Percentiles rank a stretch among this genome's conserved stretches.
phyloP scores from a whole-genome alignment of 495 filamentous ascomycete genomes.

The Xylaria nigripes region DNA sequence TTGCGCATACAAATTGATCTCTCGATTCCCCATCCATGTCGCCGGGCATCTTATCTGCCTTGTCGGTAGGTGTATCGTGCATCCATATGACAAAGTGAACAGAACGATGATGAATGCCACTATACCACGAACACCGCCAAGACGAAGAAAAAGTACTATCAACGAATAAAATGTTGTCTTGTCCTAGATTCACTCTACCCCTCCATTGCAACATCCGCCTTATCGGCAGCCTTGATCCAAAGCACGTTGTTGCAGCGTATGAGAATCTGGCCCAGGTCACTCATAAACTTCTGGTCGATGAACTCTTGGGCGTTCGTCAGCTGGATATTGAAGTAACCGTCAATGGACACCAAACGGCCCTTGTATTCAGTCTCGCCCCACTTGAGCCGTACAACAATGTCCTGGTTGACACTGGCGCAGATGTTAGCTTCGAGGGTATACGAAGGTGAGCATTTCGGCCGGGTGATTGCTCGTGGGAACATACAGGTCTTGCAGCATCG shows the following conservation, averaged over 20 bases:
- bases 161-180: too few relatives aligned
- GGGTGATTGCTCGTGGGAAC: constrained; percentile 22
- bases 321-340: constrained; percentile 99
- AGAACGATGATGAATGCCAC: background rate
- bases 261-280: constrained; percentile 77
- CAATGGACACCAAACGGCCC: constrained; percentile 76
- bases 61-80: background rate
- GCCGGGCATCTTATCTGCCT: background rate
- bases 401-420: constrained; percentile 67
- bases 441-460: background rate
- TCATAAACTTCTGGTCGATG: constrained; percentile 79
- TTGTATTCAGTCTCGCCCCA: constrained; percentile 98
- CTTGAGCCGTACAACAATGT: constrained; percentile 86
- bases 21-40: background rate
- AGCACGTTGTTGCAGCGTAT: constrained; percentile 98
- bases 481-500: constrained; percentile 80
- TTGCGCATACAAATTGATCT: background rate
- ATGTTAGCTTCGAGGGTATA: constrained; percentile 7
- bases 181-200: constrained; percentile 34
- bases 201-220: constrained; percentile 57
- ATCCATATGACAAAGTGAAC: background rate
- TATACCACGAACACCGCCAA: background rate
- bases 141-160: background rate
- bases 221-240: constrained; percentile 69
- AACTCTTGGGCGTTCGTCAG: constrained; percentile 82